Evolutionary conservation across 768 basidiomycete genomes (phyloP).

Genomic region (Trametes coccinea): DNA sequence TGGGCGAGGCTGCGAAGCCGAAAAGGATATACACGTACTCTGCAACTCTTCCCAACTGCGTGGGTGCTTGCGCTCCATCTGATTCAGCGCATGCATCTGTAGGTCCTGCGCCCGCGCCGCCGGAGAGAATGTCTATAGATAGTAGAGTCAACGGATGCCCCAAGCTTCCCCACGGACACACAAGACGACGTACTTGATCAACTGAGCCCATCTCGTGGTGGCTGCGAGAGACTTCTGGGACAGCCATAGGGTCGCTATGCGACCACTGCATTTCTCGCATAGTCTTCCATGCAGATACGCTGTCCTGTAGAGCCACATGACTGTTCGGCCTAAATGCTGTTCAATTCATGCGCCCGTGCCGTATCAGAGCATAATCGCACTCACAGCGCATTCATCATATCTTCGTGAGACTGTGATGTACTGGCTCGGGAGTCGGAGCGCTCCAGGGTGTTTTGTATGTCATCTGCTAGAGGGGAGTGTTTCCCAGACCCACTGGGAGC

Average conservation of each 20-base stretch:
- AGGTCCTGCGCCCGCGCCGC: constrained; percentile 24
- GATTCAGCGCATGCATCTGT: constrained; percentile 26
- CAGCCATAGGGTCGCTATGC: constrained; percentile 24
- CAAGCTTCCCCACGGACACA: neutral
- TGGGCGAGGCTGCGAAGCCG: neutral
- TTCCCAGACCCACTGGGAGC: constrained; percentile 18
- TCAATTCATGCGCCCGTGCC: constrained; percentile 5
- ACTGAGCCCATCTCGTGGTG: constrained; percentile 23
- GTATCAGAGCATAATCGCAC: constrained; percentile 1
- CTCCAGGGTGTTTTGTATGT: constrained; percentile 21
- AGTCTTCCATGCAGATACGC: constrained; percentile 22
- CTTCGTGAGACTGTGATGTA: constrained; percentile 23
- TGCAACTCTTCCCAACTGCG: constrained; percentile 30
- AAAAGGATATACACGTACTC: constrained; percentile 18
- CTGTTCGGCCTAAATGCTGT: constrained; percentile 14
- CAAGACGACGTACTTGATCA: constrained; percentile 18
- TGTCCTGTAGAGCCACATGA: constrained; percentile 22
- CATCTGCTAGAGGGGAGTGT: constrained; percentile 20
- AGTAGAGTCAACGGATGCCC: neutral
- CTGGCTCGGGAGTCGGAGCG: constrained; percentile 24
- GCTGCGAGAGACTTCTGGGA: constrained; percentile 18
- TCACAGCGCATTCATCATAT: constrained; percentile 25
- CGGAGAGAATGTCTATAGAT: constrained; percentile 19
- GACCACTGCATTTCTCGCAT: constrained; percentile 27
- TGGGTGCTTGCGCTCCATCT: constrained; percentile 30